Base-by-base conservation (phyloP, 805 yeast genomes). In the Starmerella powellii region DNA sequence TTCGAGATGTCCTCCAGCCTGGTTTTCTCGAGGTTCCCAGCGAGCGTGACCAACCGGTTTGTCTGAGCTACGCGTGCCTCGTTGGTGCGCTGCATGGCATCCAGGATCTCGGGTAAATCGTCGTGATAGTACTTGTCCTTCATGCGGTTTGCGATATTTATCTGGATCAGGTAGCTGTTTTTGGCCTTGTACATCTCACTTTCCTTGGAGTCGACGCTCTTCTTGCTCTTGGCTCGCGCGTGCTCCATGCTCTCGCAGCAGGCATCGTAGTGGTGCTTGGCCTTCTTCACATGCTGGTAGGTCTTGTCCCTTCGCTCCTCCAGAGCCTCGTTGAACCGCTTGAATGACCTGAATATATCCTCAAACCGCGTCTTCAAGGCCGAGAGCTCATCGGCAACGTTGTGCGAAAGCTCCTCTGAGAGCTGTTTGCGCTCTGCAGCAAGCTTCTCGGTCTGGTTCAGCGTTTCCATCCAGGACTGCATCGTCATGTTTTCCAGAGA, bases 81-180 rank as follows among this genome's bases (percentile, higher is more conserved):
- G 59, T 82, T 82, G 50, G 87, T 64, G 52, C 79, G 83, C 64
- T 91, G 98, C 52, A 78, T 63, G n/a, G 50, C 72, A 61, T 88
- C 97, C 46, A 91, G 66, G 31, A 84, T 62, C 60, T 87, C 95
- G 0, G 98, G 98, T 20, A 86, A 64, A 60, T 91, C 97, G 63
- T 88, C 96, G 57, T 80, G 86, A 60, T 69, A 87, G 63, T 76
- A 86, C 61, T 91, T 91, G 61, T 88, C 97, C 63, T 91, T 91
- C 45, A 87, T 64, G 46, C 97, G 71, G 62, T 91, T 91, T 40
- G 94, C 91, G 21, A 83, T 74, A 54, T 76, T 81, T 57, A 91
- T 78, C 51, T 75, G 75, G 44, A 91, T 72, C 51, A 91, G 63
- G 60, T 91, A 91, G 24, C 71, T 71, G 62, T 88, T 88, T 60